phyloP scores from a whole-genome alignment of 805 yeast species.

The Cyberlindnera galapagoensis region DNA sequence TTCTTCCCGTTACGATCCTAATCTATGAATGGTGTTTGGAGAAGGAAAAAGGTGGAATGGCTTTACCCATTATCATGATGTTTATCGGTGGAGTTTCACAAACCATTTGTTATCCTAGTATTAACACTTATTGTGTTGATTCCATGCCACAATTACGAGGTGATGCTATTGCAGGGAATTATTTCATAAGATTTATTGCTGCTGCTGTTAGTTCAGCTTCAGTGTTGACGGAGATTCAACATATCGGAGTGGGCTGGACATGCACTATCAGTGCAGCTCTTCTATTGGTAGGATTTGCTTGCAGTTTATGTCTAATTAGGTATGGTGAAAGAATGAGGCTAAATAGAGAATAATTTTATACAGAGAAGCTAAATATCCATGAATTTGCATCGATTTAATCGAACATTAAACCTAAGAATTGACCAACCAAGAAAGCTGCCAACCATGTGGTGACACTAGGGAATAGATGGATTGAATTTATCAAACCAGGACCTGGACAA shows the following conservation, averaged over 20 bases:
- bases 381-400: not conserved
- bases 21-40: conserved; percentile 33
- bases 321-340: conserved; percentile 35
- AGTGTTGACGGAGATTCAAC: conserved; percentile 37
- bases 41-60: conserved; percentile 45
- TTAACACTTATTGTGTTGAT: conserved; percentile 55
- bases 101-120: conserved; percentile 43
- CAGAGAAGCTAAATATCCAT: too few relatives aligned
- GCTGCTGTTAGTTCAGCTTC: conserved; percentile 48
- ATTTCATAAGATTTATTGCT: conserved; percentile 42
- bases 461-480: conserved; percentile 19
- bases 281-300: conserved; percentile 32
- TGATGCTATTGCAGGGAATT: conserved; percentile 51
- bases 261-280: conserved; percentile 42
- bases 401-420: conserved; percentile 2
- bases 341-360: too few relatives aligned
- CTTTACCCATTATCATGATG: conserved; percentile 44
- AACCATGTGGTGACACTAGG: conserved; percentile 6
- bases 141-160: conserved; percentile 48
- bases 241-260: conserved; percentile 53
- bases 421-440: conserved; percentile 10
- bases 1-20: conserved; percentile 38
- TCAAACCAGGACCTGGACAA: conserved; percentile 48
- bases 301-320: conserved; percentile 28
- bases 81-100: conserved; percentile 45